Percentiles rank a stretch among this genome's conserved stretches.
phyloP scores from a whole-genome alignment of 2,329 filamentous ascomycete species.

The Leptographium radiaticola region DNA sequence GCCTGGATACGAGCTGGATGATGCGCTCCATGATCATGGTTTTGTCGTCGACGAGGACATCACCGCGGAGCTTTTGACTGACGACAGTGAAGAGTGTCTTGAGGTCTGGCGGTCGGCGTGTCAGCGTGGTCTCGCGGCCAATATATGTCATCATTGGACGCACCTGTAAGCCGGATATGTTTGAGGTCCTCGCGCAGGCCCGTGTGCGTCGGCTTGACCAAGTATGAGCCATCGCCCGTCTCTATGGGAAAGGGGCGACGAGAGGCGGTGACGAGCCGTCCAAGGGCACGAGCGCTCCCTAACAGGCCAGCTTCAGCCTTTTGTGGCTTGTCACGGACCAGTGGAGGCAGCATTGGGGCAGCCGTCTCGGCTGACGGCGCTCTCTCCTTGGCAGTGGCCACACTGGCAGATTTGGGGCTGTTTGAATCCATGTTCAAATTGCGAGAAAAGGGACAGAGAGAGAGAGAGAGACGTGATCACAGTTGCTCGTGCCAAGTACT shows the following conservation, averaged over 20 bases:
- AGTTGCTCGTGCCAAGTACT: too few species aligned
- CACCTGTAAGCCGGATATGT: slow-evolving; percentile 35
- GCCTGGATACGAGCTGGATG: slow-evolving; percentile 54
- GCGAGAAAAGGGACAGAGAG: too few species aligned
- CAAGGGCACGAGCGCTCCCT: not conserved
- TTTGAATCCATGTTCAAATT: too few species aligned
- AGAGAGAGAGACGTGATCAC: too few species aligned
- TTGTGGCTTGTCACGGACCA: slow-evolving; percentile 8
- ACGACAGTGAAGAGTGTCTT: slow-evolving; percentile 48
- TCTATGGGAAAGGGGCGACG: slow-evolving; percentile 50
- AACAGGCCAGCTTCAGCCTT: not conserved
- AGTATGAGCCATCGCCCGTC: slow-evolving; percentile 49
- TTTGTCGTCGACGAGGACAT: slow-evolving; percentile 56
- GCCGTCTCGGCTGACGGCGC: too few species aligned
- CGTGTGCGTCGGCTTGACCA: slow-evolving; percentile 31
- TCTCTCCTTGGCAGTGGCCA: too few species aligned
- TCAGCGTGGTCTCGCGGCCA: slow-evolving; percentile 9
- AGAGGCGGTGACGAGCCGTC: slow-evolving; percentile 19
- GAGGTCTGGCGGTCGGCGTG: not conserved
- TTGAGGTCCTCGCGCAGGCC: slow-evolving; percentile 44
- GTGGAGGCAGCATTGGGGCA: too few species aligned
- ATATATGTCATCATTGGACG: slow-evolving; percentile 2
- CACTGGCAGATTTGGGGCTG: too few species aligned
- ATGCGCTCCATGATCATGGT: slow-evolving; percentile 65
- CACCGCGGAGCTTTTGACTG: slow-evolving; percentile 48